phyloP scores from a whole-genome alignment of 352 stramenopile genomes.

The Phytophthora parvispora region DNA sequence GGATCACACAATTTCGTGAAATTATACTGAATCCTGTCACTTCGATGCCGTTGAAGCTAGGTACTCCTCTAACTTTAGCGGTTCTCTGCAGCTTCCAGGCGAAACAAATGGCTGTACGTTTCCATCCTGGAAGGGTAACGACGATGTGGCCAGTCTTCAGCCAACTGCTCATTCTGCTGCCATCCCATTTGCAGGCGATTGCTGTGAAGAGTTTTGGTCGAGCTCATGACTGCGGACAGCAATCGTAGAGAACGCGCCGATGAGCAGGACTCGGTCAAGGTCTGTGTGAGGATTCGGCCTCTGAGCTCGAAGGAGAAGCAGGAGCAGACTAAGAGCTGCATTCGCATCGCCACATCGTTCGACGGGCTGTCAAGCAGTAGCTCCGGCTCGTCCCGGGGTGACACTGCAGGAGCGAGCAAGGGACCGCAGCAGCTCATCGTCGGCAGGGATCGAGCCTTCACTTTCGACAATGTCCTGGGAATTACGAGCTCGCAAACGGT shows the following conservation, averaged over 20 bases:
- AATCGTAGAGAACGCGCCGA: constrained; percentile 37
- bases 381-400: constrained; percentile 14
- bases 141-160: constrained; percentile 30
- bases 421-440: constrained; percentile 78
- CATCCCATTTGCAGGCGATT: constrained; percentile 4
- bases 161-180: constrained; percentile 10
- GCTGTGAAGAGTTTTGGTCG: background rate
- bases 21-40: background rate
- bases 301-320: constrained; percentile 71
- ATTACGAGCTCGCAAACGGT: constrained; percentile 77
- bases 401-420: background rate
- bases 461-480: constrained; percentile 91
- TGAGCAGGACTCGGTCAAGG: constrained; percentile 71
- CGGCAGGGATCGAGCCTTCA: constrained; percentile 90
- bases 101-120: constrained; percentile 27
- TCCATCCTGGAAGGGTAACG: constrained; percentile 29
- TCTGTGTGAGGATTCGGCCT: constrained; percentile 82
- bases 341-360: constrained; percentile 64
- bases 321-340: constrained; percentile 82
- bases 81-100: background rate
- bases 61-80: constrained; percentile 27
- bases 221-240: constrained; percentile 28
- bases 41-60: background rate
- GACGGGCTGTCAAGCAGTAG: constrained; percentile 50
- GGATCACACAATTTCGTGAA: background rate